A percentile compares a stretch with the other conserved stretches of the same genome.
Conservation (phyloP, 352 stramenopile genomes). For the Globisporangium ultimum region DNA sequence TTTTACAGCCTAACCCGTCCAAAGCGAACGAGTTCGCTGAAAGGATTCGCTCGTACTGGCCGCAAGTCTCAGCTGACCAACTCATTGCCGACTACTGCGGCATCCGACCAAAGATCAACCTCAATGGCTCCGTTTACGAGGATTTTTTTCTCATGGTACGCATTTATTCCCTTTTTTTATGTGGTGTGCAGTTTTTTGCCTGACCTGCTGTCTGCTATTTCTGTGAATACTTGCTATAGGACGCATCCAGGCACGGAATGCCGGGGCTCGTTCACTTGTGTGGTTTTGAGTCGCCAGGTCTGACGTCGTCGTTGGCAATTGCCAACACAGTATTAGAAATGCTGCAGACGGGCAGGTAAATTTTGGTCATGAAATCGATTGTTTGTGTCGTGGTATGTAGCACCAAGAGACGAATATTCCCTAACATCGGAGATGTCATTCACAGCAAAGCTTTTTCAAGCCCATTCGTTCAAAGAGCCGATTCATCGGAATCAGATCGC, state of each 20-base stretch:
- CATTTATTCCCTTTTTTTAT: neutral
- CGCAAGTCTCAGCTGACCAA: slow-evolving; percentile 61
- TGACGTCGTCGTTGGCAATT: slow-evolving; percentile 87
- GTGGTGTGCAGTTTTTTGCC: neutral
- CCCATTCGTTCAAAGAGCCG: too few species aligned
- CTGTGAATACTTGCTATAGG: slow-evolving; percentile 21
- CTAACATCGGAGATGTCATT: too few species aligned
- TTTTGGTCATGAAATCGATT: neutral
- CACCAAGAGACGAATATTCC: too few species aligned
- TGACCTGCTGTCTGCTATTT: neutral
- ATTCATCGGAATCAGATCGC: too few species aligned
- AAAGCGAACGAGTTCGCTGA: slow-evolving; percentile 61
- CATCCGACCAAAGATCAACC: slow-evolving; percentile 92
- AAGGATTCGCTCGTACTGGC: slow-evolving; percentile 93
- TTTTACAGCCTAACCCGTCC: slow-evolving; percentile 37
- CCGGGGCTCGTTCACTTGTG: slow-evolving; percentile 90
- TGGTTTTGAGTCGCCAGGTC: slow-evolving; percentile 96
- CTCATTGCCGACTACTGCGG: slow-evolving; percentile 94
- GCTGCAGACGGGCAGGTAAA: slow-evolving; percentile 15
- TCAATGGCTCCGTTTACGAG: slow-evolving; percentile 46
- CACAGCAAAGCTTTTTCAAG: too few species aligned
- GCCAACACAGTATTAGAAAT: slow-evolving; percentile 68
- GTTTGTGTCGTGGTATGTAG: too few species aligned
- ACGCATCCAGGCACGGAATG: slow-evolving; percentile 66
- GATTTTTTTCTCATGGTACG: slow-evolving; percentile 92